Evolutionary conservation across 2,329 filamentous ascomycete genomes (phyloP).

Genomic region (Diaporthe ampelina): DNA sequence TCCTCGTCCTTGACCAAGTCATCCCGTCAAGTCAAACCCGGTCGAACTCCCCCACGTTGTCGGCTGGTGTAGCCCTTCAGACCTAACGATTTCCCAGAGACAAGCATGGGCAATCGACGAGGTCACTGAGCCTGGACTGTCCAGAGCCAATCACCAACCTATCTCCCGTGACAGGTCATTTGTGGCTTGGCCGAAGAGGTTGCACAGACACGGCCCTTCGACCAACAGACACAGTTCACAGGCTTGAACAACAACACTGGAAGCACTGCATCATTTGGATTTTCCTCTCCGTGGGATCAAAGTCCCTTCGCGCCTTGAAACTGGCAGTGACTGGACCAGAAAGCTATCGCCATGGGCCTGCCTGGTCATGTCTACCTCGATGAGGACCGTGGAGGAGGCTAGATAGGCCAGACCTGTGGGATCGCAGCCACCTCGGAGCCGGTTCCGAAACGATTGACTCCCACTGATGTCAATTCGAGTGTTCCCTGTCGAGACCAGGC

Average conservation of each 20-base stretch:
- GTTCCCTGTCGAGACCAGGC: background rate
- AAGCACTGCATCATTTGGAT: background rate
- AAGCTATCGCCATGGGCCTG: background rate
- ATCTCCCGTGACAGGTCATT: constrained; percentile 31
- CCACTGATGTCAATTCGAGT: background rate
- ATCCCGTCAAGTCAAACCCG: background rate
- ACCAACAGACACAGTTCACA: constrained; percentile 5
- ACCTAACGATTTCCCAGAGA: background rate
- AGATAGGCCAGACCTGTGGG: background rate
- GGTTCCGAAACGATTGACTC: background rate
- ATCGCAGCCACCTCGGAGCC: background rate
- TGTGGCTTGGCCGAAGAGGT: constrained; percentile 32
- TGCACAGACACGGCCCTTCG: constrained; percentile 8
- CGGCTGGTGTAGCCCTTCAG: background rate
- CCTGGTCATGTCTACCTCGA: background rate
- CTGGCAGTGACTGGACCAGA: background rate
- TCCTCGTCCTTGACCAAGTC: background rate
- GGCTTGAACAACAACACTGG: constrained; percentile 7
- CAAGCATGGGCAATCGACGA: constrained; percentile 2
- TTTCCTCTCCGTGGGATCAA: background rate
- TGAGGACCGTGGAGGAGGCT: background rate
- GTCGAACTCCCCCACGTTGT: background rate
- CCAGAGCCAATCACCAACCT: background rate
- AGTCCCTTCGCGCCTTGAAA: background rate
- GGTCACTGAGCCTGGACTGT: background rate